Conservation (phyloP, 805 yeast species). For the Lachancea waltii region DNA sequence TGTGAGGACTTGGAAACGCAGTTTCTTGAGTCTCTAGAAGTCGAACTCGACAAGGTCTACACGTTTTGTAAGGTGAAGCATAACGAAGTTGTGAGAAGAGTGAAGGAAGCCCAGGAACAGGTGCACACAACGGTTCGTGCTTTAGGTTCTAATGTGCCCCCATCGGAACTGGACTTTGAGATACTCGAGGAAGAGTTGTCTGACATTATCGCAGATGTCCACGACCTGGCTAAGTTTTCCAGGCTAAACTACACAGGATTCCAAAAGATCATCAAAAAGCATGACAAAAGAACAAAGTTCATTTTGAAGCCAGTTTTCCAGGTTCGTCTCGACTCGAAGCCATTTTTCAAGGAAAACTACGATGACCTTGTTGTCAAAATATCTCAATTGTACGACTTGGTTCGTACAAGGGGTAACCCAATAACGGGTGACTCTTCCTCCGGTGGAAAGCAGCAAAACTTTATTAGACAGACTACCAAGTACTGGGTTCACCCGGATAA, state of each 20-base stretch:
- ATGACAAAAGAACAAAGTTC: slow-evolving; percentile 81
- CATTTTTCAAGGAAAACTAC: slow-evolving; percentile 92
- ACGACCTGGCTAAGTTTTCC: slow-evolving; percentile 90
- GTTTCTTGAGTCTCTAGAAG: slow-evolving; percentile 67
- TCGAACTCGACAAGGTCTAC: slow-evolving; percentile 87
- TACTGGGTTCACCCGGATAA: slow-evolving; percentile 99
- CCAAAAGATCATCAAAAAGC: slow-evolving; percentile 93
- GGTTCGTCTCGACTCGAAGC: slow-evolving; percentile 86
- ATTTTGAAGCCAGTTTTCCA: slow-evolving; percentile 87
- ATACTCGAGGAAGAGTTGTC: slow-evolving; percentile 68
- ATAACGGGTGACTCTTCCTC: slow-evolving; percentile 92
- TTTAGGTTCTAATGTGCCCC: slow-evolving; percentile 42
- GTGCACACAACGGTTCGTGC: slow-evolving; percentile 62
- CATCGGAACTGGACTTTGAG: slow-evolving; percentile 63
- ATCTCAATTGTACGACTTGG: slow-evolving; percentile 83
- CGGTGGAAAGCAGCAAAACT: slow-evolving; percentile 97
- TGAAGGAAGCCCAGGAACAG: slow-evolving; percentile 70
- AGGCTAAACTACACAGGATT: slow-evolving; percentile 94
- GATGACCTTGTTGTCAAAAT: slow-evolving; percentile 84
- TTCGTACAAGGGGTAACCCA: slow-evolving; percentile 94
- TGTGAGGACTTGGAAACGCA: slow-evolving; percentile 71
- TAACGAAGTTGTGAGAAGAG: slow-evolving; percentile 77
- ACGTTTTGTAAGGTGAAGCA: slow-evolving; percentile 85
- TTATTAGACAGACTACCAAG: slow-evolving; percentile 96
- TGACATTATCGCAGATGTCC: slow-evolving; percentile 94